phyloP scores from a whole-genome alignment of 306 rosid genomes.

The Cucumis sativus region DNA sequence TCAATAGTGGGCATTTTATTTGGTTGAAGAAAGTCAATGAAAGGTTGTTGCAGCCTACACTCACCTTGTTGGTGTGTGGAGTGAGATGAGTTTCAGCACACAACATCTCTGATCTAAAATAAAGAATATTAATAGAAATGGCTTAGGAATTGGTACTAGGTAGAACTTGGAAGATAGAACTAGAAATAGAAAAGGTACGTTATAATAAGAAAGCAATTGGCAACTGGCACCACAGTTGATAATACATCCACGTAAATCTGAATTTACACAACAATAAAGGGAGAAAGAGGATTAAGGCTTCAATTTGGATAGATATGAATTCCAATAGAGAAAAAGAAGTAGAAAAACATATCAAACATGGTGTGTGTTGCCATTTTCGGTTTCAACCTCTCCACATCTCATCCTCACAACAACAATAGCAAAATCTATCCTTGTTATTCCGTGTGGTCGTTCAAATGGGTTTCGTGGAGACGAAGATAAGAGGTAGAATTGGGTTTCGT shows the following conservation, averaged over 20 bases:
- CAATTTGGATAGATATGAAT: not conserved
- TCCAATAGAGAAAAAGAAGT: not conserved
- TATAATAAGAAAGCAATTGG: not conserved
- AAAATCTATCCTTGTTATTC: no score
- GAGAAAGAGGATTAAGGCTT: not conserved
- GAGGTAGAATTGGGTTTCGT: no score
- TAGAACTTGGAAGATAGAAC: not conserved
- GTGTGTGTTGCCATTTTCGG: not conserved
- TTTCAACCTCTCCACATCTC: no score
- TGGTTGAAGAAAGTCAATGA: not conserved
- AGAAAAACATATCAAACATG: constrained; percentile 37
- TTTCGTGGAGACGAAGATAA: no score
- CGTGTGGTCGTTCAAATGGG: no score
- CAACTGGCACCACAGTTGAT: not conserved
- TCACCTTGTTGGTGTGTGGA: constrained; percentile 91
- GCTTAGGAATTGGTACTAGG: not conserved
- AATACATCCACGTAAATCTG: not conserved
- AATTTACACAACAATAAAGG: not conserved
- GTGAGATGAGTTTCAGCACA: constrained; percentile 65
- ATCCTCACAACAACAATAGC: no score
- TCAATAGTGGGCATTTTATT: not conserved
- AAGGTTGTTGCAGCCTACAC: not conserved
- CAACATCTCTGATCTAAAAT: constrained; percentile 56
- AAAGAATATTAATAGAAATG: not conserved
- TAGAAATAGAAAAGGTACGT: no score